These are phyloP conservation scores for Abelmoschus esculentus DNA, from an alignment of 345 rosid species.

Conservation along the genomic window DNA sequence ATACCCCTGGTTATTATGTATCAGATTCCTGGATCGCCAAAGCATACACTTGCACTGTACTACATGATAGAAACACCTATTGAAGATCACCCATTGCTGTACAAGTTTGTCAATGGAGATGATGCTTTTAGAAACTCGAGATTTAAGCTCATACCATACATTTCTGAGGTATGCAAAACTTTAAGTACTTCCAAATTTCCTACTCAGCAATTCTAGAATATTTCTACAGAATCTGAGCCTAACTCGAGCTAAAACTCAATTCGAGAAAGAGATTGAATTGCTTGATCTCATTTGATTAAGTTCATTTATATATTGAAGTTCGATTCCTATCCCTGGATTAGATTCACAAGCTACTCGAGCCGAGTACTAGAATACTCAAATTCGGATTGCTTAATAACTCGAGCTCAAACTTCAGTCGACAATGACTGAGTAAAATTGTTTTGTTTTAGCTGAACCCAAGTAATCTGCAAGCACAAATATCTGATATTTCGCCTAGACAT, in stretches of 20 bases:
- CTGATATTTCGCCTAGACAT: not conserved
- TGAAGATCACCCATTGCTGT: slow-evolving; percentile 60
- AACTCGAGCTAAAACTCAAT: no score
- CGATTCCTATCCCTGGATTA: not conserved
- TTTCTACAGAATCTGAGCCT: no score
- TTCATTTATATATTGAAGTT: not conserved
- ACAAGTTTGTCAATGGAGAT: slow-evolving; percentile 77
- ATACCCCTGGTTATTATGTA: no score
- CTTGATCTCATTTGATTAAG: not conserved
- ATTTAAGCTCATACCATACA: slow-evolving; percentile 87
- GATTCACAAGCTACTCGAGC: not conserved
- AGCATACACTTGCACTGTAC: slow-evolving; percentile 58
- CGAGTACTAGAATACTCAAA: not conserved
- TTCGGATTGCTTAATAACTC: not conserved
- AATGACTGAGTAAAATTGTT: no score
- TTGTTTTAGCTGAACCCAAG: no score
- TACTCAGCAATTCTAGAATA: no score
- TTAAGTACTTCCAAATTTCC: no score
- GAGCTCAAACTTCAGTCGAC: not conserved
- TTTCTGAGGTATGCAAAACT: slow-evolving; percentile 51
- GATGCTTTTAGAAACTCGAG: slow-evolving; percentile 86
- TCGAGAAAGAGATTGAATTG: not conserved
- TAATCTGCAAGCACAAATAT: not conserved
- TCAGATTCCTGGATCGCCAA: slow-evolving; percentile 51
- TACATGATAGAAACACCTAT: slow-evolving; percentile 66